A percentile compares a stretch with the other conserved stretches of the same genome.
Evolutionary conservation across 2,329 filamentous ascomycete species (phyloP).

Genomic region (Exophiala viscosa): DNA sequence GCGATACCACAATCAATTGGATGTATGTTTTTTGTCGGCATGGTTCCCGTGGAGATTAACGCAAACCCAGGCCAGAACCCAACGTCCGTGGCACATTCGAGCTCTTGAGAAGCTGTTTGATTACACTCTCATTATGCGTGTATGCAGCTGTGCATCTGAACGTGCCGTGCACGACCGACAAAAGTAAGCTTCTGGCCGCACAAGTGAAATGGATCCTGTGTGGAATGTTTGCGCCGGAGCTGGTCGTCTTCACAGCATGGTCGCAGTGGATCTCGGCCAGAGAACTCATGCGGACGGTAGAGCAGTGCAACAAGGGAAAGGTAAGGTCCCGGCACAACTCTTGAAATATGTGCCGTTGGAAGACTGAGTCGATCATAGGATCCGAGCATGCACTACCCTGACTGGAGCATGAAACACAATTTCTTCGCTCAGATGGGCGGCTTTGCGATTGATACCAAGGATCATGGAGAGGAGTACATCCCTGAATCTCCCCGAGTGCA

Average conservation of each 20-base stretch:
- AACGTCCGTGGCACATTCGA: conserved; percentile 3
- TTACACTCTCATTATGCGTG: conserved; percentile 12
- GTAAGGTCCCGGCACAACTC: no score
- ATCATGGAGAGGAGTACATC: no score
- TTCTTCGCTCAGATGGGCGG: conserved; percentile 17
- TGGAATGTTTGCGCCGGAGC: conserved; percentile 8
- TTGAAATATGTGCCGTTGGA: no score
- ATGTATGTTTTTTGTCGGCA: no score
- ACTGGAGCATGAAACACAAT: conserved; percentile 14
- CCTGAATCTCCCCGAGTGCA: no score
- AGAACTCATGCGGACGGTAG: not conserved
- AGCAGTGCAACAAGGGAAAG: not conserved
- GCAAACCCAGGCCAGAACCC: no score
- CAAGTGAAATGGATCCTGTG: not conserved
- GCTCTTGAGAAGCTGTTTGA: conserved; percentile 5
- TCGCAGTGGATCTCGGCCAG: conserved; percentile 6
- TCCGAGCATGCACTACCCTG: no score
- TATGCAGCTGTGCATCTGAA: conserved; percentile 15
- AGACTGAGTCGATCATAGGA: no score
- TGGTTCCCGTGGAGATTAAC: no score
- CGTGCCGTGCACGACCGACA: not conserved
- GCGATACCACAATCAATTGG: no score
- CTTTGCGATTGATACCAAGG: conserved; percentile 5
- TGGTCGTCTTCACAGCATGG: conserved; percentile 10
- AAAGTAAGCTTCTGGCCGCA: not conserved